Base-by-base conservation (phyloP, 257 asterid genomes). In the Linaria vulgaris region DNA sequence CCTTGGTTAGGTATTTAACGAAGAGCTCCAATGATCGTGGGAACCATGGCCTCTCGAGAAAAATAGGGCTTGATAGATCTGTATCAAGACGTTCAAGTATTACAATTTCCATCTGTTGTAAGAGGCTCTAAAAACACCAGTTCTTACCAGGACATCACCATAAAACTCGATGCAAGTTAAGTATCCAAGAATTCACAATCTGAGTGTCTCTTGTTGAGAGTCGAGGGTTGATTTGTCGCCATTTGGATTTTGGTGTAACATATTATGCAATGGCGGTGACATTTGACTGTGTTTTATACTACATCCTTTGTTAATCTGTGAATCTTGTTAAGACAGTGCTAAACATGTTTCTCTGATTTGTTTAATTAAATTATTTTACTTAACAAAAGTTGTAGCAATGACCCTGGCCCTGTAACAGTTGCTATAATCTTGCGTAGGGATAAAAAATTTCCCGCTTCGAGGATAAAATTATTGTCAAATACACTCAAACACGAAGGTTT, bases 211-310 rank as follows among this genome's bases (percentile, higher is more conserved):
- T n/a, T 39, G 19, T 9, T 39, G 34, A 27, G 34, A 27, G 6
- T 9, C n/a, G 15, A n/a, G 34, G 14, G 27, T 7, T 43, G 9
- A 34, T 56, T 31, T 7, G 15, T 57, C 16, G 1, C 2, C 21
- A 37, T 57, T 57, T 37, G 41, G 63, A 23, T 20, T 37, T 57
- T 37, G 41, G 63, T 55, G 45, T n/a, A 55, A 1, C 57, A 21
- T 51, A 21, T 21, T 2, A 6, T 27, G 34, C 34, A 6, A 2
- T 27, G 34, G 34, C 34, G 34, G 6, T 27, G 34, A 27, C 34
- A 27, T 27, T 27, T 27, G 34, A 27, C 6, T 27, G 4, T 27
- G 34, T 27, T 27, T 6, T 27, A 27, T 27, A 27, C 3, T 27
- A 27, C 34, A 27, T 27, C n/a, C n/a, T n/a, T n/a, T n/a, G n/a